These are phyloP conservation scores for Ailanthus altissimus DNA, from an alignment of 345 rosid species.

Conservation along the genomic window DNA sequence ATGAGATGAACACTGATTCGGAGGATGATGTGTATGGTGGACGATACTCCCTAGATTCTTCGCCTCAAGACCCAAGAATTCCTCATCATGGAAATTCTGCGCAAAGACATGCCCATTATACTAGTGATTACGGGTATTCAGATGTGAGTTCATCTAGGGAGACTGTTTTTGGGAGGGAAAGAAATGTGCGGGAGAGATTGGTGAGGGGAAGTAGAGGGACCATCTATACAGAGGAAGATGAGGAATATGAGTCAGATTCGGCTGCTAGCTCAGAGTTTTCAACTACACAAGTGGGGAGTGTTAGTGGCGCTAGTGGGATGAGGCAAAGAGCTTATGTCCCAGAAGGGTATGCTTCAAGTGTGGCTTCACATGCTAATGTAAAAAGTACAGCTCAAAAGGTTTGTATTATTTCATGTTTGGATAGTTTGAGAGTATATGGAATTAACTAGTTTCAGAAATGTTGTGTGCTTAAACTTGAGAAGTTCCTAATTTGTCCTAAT, in stretches of 20 bases:
- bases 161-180: slow-evolving; percentile 44
- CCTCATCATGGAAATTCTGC: slow-evolving; percentile 33
- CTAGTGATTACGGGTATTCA: slow-evolving; percentile 54
- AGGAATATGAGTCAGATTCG: slow-evolving; percentile 67
- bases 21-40: slow-evolving; percentile 60
- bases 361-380: slow-evolving; percentile 40
- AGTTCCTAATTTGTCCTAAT: neutral
- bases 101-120: slow-evolving; percentile 41
- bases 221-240: slow-evolving; percentile 61
- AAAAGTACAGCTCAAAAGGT: slow-evolving; percentile 51
- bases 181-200: slow-evolving; percentile 34
- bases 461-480: neutral
- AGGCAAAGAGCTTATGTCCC: slow-evolving; percentile 44
- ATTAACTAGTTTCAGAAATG: neutral
- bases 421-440: neutral
- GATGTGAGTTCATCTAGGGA: slow-evolving; percentile 91
- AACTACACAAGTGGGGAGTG: slow-evolving; percentile 53
- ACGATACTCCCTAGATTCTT: slow-evolving; percentile 64
- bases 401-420: slow-evolving; percentile 16
- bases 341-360: slow-evolving; percentile 59
- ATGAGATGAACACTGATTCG: slow-evolving; percentile 58
- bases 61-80: slow-evolving; percentile 58
- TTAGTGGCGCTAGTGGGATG: slow-evolving; percentile 42
- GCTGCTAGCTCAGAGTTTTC: slow-evolving; percentile 83
- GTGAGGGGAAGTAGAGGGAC: slow-evolving; percentile 41